Conservation (phyloP, 805 yeast genomes). For the Ogataea paraovalis region DNA sequence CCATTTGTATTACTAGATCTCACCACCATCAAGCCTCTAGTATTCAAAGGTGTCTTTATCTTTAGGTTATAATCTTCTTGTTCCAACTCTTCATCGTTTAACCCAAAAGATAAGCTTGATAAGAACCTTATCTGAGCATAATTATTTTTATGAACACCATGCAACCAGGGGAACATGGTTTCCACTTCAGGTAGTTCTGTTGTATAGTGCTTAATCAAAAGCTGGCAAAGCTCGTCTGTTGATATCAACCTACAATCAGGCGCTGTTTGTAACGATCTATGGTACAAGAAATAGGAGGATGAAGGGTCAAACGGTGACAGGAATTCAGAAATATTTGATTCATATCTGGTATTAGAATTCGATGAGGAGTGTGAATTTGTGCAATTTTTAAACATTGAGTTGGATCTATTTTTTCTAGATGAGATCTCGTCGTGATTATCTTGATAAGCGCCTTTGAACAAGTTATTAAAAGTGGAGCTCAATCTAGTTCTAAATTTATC, state of each 20-base stretch:
- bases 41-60: conserved; percentile 20
- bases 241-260: conserved; percentile 21
- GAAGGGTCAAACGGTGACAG: conserved; percentile 20
- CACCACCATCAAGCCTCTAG: conserved; percentile 27
- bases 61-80: neutral
- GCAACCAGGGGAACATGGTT: conserved; percentile 85
- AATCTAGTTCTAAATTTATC: conserved; percentile 26
- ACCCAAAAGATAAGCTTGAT: conserved; percentile 21
- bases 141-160: conserved; percentile 62
- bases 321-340: neutral
- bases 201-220: conserved; percentile 20
- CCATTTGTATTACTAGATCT: conserved; percentile 29
- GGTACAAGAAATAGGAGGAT: conserved; percentile 18
- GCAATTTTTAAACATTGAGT: conserved; percentile 6
- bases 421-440: conserved; percentile 7
- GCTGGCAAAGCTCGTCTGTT: conserved; percentile 23
- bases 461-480: conserved; percentile 11
- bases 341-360: neutral
- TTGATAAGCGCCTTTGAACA: conserved; percentile 15
- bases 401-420: conserved; percentile 9
- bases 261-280: conserved; percentile 12
- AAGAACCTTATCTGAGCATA: conserved; percentile 49
- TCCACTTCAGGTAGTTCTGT: conserved; percentile 56
- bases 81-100: neutral
- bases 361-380: neutral